phyloP scores from a whole-genome alignment of 83 land plant genomes.

The Picea engelmannii region DNA sequence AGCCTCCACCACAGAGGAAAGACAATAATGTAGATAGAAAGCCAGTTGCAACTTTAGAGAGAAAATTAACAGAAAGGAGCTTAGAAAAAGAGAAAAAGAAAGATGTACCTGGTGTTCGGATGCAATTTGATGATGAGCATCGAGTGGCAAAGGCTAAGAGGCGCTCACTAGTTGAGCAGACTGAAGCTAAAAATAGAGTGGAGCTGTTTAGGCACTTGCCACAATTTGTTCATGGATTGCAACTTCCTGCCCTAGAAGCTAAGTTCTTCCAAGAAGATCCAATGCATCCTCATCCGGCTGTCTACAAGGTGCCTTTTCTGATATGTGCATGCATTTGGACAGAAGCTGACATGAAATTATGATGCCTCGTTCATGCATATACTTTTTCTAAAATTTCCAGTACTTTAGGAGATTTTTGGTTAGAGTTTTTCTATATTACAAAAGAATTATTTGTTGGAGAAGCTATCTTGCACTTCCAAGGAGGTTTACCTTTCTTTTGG shows the following conservation, averaged over 20 bases:
- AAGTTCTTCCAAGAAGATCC: conserved; percentile 88
- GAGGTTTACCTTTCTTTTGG: background rate
- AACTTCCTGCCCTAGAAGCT: conserved; percentile 79
- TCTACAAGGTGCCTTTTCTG: conserved; percentile 68
- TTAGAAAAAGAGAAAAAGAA: conserved; percentile 62
- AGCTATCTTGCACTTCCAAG: background rate
- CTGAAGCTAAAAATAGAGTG: conserved; percentile 93
- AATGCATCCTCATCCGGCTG: conserved; percentile 83
- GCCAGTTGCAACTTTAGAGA: conserved; percentile 47
- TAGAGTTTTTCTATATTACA: background rate
- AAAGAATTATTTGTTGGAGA: background rate
- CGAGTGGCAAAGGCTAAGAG: conserved; percentile 89
- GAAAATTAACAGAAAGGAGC: conserved; percentile 55
- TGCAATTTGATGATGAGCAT: conserved; percentile 93
- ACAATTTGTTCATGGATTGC: conserved; percentile 88
- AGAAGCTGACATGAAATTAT: background rate
- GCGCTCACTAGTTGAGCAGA: conserved; percentile 79
- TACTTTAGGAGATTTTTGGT: background rate
- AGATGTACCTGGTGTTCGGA: conserved; percentile 83
- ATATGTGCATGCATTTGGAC: background rate
- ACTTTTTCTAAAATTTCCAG: background rate
- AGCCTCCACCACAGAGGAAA: conserved; percentile 48
- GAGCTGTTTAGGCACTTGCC: conserved; percentile 97
- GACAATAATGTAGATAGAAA: conserved; percentile 37
- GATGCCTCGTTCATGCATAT: background rate